Conservation (phyloP, 805 yeast genomes). For the Kodamaea nitidulidarum region DNA sequence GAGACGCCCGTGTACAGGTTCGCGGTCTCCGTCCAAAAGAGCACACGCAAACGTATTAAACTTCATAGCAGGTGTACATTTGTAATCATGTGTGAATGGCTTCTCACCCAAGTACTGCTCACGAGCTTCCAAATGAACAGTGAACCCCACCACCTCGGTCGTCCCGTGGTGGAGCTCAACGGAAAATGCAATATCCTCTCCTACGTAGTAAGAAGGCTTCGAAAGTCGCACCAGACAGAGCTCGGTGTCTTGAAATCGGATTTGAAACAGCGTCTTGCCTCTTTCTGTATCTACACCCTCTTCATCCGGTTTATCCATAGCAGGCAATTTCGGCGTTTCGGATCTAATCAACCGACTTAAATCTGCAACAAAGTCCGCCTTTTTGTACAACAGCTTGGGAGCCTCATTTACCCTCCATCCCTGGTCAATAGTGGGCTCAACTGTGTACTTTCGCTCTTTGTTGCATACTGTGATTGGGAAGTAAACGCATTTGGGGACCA, state of each 20-base stretch:
- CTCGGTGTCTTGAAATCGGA: conserved; percentile 28
- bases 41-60: conserved; percentile 32
- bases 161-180: conserved; percentile 14
- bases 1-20: conserved; percentile 18
- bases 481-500: conserved; percentile 25
- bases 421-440: conserved; percentile 7
- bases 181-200: conserved; percentile 34
- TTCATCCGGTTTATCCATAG: conserved; percentile 22
- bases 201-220: conserved; percentile 33
- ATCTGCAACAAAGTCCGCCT: conserved; percentile 24
- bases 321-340: conserved; percentile 31
- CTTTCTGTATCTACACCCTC: conserved; percentile 2
- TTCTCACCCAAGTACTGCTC: conserved; percentile 23
- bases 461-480: conserved; percentile 30
- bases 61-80: conserved; percentile 32
- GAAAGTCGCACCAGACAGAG: conserved; percentile 33
- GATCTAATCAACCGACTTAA: conserved; percentile 29
- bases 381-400: conserved; percentile 1
- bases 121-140: conserved; percentile 37
- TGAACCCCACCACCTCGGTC: conserved; percentile 30
- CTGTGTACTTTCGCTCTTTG: conserved; percentile 2
- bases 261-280: conserved; percentile 32
- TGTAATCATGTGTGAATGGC: conserved; percentile 21
- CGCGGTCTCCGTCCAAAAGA: conserved; percentile 9
- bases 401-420: conserved; percentile 4